Conservation (phyloP, 2,329 filamentous ascomycete species). For the Leptographium lundbergii region DNA sequence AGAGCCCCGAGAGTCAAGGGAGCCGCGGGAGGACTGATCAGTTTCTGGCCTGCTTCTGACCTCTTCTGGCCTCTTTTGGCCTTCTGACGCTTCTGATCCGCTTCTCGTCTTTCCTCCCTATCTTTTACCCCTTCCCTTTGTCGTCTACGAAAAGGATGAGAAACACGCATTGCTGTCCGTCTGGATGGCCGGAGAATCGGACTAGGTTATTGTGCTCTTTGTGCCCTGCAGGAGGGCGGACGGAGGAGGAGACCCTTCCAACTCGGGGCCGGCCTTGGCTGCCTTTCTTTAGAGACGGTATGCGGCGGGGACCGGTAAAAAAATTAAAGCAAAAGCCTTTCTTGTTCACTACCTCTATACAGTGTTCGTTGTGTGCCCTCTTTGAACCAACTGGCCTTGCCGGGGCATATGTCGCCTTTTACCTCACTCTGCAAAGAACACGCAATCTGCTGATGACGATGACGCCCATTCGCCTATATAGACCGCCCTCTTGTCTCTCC, state of each 20-base stretch:
- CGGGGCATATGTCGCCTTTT: neutral
- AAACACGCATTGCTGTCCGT: neutral
- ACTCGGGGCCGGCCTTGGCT: neutral
- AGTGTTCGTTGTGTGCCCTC: neutral
- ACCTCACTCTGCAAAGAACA: neutral
- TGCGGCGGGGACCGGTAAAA: neutral
- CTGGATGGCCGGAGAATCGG: neutral
- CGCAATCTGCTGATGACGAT: neutral
- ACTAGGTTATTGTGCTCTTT: neutral
- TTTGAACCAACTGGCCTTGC: neutral
- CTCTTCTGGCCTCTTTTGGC: neutral
- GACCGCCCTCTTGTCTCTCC: neutral
- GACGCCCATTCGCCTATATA: neutral
- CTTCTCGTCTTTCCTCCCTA: neutral
- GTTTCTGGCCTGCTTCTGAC: neutral
- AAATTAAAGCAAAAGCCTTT: neutral
- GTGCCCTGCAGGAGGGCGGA: neutral
- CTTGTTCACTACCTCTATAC: neutral
- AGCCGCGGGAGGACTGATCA: conserved; percentile 20
- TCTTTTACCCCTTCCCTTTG: conserved; percentile 8
- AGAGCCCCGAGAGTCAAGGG: conserved; percentile 17
- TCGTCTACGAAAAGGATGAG: conserved; percentile 1
- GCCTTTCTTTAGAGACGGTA: neutral
- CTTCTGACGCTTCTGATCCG: neutral
- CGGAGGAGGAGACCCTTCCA: neutral